phyloP scores from a whole-genome alignment of 306 rosid genomes.

The Citrullus mucosospermus region DNA sequence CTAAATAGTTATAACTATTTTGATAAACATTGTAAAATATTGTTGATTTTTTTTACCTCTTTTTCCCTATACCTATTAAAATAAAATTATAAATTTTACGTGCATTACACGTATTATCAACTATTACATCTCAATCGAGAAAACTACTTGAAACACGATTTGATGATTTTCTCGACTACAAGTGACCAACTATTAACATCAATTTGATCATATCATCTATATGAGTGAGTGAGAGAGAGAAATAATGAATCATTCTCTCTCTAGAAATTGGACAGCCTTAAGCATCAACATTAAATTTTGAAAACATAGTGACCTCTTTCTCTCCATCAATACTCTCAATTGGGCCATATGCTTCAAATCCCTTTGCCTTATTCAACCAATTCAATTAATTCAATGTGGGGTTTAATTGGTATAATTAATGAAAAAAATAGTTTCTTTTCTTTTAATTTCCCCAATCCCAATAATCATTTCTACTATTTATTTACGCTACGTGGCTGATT shows the following conservation, averaged over 20 bases:
- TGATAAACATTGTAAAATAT: too few species aligned
- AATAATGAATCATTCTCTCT: not conserved
- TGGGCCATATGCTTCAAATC: not conserved
- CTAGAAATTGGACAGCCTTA: not conserved
- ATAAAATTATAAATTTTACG: too few species aligned
- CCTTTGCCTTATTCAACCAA: not conserved
- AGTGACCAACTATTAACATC: not conserved
- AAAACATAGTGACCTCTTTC: not conserved
- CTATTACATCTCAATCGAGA: not conserved
- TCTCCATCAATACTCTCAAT: not conserved
- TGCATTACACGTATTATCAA: too few species aligned
- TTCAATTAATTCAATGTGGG: not conserved
- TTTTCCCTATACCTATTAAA: too few species aligned
- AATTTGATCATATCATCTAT: not conserved
- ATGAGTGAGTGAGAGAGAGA: not conserved
- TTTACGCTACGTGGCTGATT: not conserved
- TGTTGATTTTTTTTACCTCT: too few species aligned
- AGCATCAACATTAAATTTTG: not conserved
- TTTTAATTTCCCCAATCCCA: not conserved
- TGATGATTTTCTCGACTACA: not conserved
- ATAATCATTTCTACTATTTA: not conserved
- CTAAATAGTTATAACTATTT: too few species aligned
- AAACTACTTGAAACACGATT: not conserved
- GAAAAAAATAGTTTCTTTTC: not conserved
- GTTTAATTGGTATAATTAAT: not conserved